These are phyloP conservation scores for Podospora anserina DNA, from an alignment of 495 filamentous ascomycete species.

Conservation along the genomic window DNA sequence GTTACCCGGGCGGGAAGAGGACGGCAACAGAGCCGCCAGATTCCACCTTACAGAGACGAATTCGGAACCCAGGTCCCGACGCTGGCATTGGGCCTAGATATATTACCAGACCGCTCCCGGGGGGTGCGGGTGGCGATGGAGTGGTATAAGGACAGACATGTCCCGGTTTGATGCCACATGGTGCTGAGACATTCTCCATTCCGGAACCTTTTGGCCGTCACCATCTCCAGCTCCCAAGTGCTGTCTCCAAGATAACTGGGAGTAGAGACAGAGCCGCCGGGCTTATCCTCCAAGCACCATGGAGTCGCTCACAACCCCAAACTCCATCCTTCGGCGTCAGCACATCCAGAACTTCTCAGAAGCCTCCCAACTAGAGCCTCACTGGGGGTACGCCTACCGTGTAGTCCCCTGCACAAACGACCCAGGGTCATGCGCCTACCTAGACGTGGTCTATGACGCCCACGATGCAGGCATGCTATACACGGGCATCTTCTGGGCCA, in stretches of 20 bases:
- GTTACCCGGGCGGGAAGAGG: background rate
- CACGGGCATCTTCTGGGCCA: slow-evolving; percentile 58
- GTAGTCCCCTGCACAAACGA: slow-evolving; percentile 59
- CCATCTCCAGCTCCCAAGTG: background rate
- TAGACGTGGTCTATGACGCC: slow-evolving; percentile 57
- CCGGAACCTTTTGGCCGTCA: background rate
- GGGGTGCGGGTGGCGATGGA: background rate
- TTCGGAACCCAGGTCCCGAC: background rate
- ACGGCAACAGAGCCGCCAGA: background rate
- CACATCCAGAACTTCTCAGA: slow-evolving; percentile 41
- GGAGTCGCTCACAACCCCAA: background rate
- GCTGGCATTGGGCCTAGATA: background rate
- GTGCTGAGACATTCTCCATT: background rate
- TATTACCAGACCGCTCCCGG: background rate
- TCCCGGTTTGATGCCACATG: background rate
- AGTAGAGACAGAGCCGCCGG: background rate
- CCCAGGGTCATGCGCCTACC: slow-evolving; percentile 59
- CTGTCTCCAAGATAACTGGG: background rate
- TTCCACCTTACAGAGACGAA: background rate
- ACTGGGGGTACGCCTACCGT: slow-evolving; percentile 61
- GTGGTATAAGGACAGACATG: background rate
- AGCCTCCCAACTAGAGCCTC: slow-evolving; percentile 43
- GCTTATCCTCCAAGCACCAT: background rate
- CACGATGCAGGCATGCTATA: slow-evolving; percentile 61
- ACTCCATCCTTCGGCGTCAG: background rate